Conservation (phyloP, 495 filamentous ascomycete genomes). For the Aspergillus asperescens region DNA sequence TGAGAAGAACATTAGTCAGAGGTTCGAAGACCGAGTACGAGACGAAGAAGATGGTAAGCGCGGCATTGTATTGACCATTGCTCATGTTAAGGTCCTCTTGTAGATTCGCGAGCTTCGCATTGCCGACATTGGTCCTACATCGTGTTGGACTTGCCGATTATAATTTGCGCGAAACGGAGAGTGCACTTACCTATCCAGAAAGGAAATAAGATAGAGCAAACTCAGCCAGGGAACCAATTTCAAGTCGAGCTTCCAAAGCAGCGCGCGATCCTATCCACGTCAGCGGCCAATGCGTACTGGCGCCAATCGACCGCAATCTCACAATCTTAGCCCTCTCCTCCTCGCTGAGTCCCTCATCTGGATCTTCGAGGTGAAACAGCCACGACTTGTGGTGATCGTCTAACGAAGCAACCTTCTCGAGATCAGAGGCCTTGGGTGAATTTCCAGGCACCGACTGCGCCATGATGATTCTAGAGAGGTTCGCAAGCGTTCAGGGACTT, state of each 20-base stretch:
- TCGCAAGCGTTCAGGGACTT: not conserved
- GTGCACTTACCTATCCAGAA: slow-evolving; percentile 59
- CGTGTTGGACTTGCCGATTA: slow-evolving; percentile 21
- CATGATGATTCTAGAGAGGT: slow-evolving; percentile 9
- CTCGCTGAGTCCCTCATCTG: slow-evolving; percentile 61
- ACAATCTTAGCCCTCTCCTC: slow-evolving; percentile 66
- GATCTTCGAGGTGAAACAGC: slow-evolving; percentile 45
- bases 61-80: slow-evolving; percentile 66
- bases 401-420: slow-evolving; percentile 16
- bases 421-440: slow-evolving; percentile 17
- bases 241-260: slow-evolving; percentile 67
- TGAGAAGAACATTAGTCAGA: slow-evolving; percentile 81
- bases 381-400: slow-evolving; percentile 7
- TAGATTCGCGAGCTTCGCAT: slow-evolving; percentile 78
- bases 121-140: slow-evolving; percentile 69
- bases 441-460: slow-evolving; percentile 16
- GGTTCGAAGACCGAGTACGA: slow-evolving; percentile 87
- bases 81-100: slow-evolving; percentile 59
- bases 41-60: slow-evolving; percentile 85
- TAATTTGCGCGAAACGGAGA: not conserved
- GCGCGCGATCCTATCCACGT: slow-evolving; percentile 52
- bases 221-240: slow-evolving; percentile 76
- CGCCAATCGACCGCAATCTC: slow-evolving; percentile 18
- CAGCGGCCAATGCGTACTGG: not conserved
- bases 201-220: slow-evolving; percentile 78